Base-by-base conservation (phyloP, 163 green algal species). In the Coccomyxa subellipsoidea region DNA sequence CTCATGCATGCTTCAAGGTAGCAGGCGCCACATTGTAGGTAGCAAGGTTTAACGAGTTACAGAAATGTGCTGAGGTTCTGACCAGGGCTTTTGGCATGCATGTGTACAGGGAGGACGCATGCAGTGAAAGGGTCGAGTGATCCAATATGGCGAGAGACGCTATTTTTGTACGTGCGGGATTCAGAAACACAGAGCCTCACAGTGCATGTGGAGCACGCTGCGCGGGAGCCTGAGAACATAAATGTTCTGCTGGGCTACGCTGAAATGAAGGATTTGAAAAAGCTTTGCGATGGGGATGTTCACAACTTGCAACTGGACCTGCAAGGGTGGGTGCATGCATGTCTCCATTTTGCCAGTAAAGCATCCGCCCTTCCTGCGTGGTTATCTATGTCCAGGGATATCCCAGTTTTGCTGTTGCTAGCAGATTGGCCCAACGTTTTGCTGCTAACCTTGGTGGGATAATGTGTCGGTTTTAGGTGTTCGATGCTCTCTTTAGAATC, bases 301-400 rank as follows among this genome's bases (percentile, higher is more conserved):
- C 40, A 47, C 53, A 40, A 81, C 15, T 8, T 81, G 40, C 25
- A 72, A 7, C n/a, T 81, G 40, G n/a, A 81, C 25, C 40, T 81
- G 40, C 4, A 81, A 81, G 77, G 77, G 77, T 81, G 40, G 27
- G 75, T 4, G 34, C 18, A 38, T 54, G 2, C 47, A n/a, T n/a
- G n/a, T n/a, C n/a, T n/a, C n/a, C n/a, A n/a, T n/a, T n/a, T n/a
- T n/a, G n/a, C n/a, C n/a, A n/a, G n/a, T n/a, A n/a, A n/a, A n/a
- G n/a, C n/a, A n/a, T n/a, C n/a, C n/a, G n/a, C n/a, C n/a, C n/a
- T n/a, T n/a, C n/a, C n/a, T n/a, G n/a, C n/a, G n/a, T n/a, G n/a
- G n/a, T n/a, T n/a, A n/a, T n/a, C n/a, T n/a, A n/a, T n/a, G n/a
- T n/a, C n/a, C n/a, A n/a, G n/a, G n/a, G n/a, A n/a, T n/a, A n/a